Base-by-base conservation (phyloP, 768 basidiomycete genomes). In the Tricholomella constricta region DNA sequence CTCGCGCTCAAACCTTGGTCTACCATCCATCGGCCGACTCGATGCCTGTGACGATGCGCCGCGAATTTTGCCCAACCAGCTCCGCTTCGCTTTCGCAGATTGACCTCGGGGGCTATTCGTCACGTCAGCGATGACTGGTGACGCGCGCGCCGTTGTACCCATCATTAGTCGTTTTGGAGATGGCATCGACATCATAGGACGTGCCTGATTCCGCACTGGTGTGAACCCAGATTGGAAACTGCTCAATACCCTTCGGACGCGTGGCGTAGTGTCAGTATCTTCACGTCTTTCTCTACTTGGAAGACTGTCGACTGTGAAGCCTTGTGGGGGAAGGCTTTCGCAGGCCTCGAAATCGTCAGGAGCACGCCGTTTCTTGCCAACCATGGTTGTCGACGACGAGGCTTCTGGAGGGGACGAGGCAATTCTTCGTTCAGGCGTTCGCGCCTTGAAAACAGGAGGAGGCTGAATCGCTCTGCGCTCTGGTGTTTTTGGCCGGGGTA, bases 261-360 rank as follows among this genome's bases (percentile, higher is more conserved):
- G 82, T 9, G 89, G 89, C 1, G 87, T 86, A 49, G 71, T 60
- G 50, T 62, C 67, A 20, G 20, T 45, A 15, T 52, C 36, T 52
- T 73, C 73, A 15, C 59, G 64, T n/a, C 23, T 17, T 32, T 70
- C 72, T 51, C 73, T 70, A 44, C 73, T 74, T 19, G 76, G 70
- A 23, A 79, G 66, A 38, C 81, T 77, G 9, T 86, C 85, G 0
- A 73, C 72, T 32, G 78, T 85, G 72, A 81, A 88, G 3, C 75
- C 86, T 62, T 91, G 88, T 0, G 81, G 78, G 22, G 88, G 85
- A 23, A 86, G 69, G 47, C 64, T 70, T 46, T 78, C 76, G 47
- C 67, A 78, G 63, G 57, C 76, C 45, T 89, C 88, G 56, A 87
- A 88, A 59, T 91, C 89, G 50, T 91, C 89, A 2, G 90, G 89